Evolutionary conservation across 306 rosid genomes (phyloP).

Genomic region (Aeschynomene evenia): DNA sequence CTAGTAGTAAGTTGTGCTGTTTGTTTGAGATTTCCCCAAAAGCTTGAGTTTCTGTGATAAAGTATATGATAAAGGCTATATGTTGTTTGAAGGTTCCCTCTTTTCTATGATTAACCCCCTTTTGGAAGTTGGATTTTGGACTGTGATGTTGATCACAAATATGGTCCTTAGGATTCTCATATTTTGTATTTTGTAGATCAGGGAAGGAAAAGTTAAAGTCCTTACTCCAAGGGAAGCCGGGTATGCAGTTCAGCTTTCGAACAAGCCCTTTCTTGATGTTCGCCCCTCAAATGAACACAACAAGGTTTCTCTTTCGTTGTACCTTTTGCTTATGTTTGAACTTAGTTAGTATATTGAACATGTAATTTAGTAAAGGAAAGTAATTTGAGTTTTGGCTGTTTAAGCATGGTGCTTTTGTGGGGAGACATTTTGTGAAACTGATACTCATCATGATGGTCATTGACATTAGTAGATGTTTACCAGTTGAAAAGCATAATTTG

Average conservation of each 20-base stretch:
- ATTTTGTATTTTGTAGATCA: conserved; percentile 48
- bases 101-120: not conserved
- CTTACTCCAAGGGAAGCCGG: conserved; percentile 91
- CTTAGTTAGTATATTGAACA: conserved; percentile 1
- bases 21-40: not conserved
- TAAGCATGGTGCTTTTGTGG: not conserved
- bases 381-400: conserved; percentile 12
- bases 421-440: not conserved
- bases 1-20: not conserved
- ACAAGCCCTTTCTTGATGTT: conserved; percentile 87
- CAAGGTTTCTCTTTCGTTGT: conserved; percentile 51
- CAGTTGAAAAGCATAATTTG: conserved; percentile 4
- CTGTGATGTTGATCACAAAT: not conserved
- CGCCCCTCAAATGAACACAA: conserved; percentile 82
- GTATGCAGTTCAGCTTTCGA: conserved; percentile 87
- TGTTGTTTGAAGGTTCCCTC: not conserved
- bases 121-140: not conserved
- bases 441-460: not conserved
- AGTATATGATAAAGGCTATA: not conserved
- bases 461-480: conserved; percentile 4
- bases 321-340: not conserved
- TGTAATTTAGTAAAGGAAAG: conserved; percentile 7
- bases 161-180: not conserved
- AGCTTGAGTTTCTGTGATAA: not conserved
- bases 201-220: conserved; percentile 80